Percentiles rank a stretch among this genome's conserved stretches.
phyloP scores from a whole-genome alignment of 495 filamentous ascomycete species.

The Aspergillus kassunensis region DNA sequence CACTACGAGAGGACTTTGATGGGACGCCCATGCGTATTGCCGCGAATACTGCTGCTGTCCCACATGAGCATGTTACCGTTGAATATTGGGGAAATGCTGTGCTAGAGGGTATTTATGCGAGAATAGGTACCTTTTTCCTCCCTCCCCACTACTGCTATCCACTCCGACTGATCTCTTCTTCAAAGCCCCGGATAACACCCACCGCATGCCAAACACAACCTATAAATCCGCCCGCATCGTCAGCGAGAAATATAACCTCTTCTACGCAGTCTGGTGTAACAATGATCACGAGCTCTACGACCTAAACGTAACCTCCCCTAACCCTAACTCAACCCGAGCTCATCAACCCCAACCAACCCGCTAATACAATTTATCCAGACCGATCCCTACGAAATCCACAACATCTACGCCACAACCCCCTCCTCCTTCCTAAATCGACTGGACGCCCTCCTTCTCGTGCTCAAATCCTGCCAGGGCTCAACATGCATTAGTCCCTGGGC shows the following conservation, averaged over 20 bases:
- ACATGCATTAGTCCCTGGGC: constrained; percentile 58
- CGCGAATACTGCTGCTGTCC: constrained; percentile 25
- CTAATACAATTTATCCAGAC: constrained; percentile 29
- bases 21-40: constrained; percentile 37
- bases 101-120: constrained; percentile 43
- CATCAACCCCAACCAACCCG: not conserved
- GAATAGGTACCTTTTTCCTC: constrained; percentile 23
- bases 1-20: constrained; percentile 43
- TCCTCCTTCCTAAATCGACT: constrained; percentile 46
- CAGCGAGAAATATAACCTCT: constrained; percentile 51
- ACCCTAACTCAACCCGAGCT: not conserved
- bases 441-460: constrained; percentile 58
- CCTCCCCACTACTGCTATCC: too few species aligned
- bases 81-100: constrained; percentile 59
- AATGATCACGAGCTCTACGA: constrained; percentile 65
- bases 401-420: constrained; percentile 47
- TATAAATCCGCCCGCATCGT: constrained; percentile 61
- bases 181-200: constrained; percentile 23
- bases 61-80: constrained; percentile 63
- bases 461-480: constrained; percentile 58
- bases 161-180: too few species aligned
- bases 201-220: constrained; percentile 48
- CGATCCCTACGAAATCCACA: constrained; percentile 58
- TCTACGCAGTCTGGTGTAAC: constrained; percentile 65
- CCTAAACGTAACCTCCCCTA: constrained; percentile 38